These are phyloP conservation scores for Scutellaria galericulata DNA, from an alignment of 257 asterid species.

Conservation along the genomic window DNA sequence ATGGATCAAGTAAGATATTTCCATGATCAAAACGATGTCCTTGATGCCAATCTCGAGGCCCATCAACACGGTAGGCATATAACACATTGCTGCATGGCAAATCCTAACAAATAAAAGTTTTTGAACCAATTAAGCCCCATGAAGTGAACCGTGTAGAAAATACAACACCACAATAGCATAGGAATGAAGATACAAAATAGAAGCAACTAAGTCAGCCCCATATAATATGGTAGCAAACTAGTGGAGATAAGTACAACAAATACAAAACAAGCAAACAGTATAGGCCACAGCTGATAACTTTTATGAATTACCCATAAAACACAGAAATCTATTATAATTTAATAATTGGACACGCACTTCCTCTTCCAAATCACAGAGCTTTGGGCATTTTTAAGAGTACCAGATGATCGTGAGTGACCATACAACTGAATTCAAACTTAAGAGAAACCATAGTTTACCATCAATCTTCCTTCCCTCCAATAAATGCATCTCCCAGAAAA, in stretches of 20 bases:
- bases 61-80: constrained; percentile 84
- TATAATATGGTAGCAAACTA: constrained; percentile 24
- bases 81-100: constrained; percentile 71
- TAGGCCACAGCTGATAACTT: background rate
- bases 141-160: constrained; percentile 21
- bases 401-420: background rate
- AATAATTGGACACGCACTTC: constrained; percentile 4
- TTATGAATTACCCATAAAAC: background rate
- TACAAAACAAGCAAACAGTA: constrained; percentile 20
- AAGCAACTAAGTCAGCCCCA: constrained; percentile 7
- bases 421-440: background rate
- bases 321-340: background rate
- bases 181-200: background rate
- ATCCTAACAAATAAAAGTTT: constrained; percentile 52
- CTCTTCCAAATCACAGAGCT: background rate
- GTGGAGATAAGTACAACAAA: constrained; percentile 11
- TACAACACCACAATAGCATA: constrained; percentile 25
- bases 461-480: background rate
- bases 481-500: background rate
- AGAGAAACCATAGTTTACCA: constrained; percentile 4
- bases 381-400: background rate
- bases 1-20: constrained; percentile 80
- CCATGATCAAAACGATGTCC: constrained; percentile 87
- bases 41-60: constrained; percentile 81
- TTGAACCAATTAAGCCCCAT: constrained; percentile 27